A percentile compares a stretch with the other conserved stretches of the same genome.
phyloP scores from a whole-genome alignment of 2,329 filamentous ascomycete genomes.

The Aspergillus sclerotialis region DNA sequence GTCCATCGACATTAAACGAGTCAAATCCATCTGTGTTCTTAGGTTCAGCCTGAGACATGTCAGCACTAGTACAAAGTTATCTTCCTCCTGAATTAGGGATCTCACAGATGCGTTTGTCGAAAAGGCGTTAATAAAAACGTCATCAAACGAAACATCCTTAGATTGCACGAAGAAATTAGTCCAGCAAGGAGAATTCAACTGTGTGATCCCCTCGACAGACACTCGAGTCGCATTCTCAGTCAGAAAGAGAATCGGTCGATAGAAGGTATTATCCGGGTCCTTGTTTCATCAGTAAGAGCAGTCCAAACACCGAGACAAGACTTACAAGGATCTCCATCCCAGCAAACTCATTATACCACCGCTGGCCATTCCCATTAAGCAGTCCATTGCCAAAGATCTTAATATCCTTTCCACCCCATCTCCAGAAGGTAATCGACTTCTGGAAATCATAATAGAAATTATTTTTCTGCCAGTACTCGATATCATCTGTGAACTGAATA shows the following conservation, averaged over 20 bases:
- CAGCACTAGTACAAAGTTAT: too few relatives aligned
- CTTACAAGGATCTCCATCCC: slow-evolving; percentile 31
- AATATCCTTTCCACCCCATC: slow-evolving; percentile 57
- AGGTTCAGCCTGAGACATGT: slow-evolving; percentile 34
- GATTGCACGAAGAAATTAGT: slow-evolving; percentile 56
- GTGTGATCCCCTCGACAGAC: slow-evolving; percentile 50
- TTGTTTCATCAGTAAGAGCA: slow-evolving; percentile 7
- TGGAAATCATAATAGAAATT: slow-evolving; percentile 47
- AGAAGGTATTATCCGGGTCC: slow-evolving; percentile 49
- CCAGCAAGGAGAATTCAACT: slow-evolving; percentile 58
- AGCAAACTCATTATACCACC: slow-evolving; percentile 46
- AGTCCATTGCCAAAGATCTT: slow-evolving; percentile 53
- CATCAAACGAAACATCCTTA: slow-evolving; percentile 48
- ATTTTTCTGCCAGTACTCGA: slow-evolving; percentile 44
- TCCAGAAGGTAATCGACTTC: slow-evolving; percentile 55
- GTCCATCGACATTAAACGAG: slow-evolving; percentile 49
- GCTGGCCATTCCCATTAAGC: slow-evolving; percentile 50
- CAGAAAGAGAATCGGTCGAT: slow-evolving; percentile 55
- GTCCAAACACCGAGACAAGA: not conserved
- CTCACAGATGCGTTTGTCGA: slow-evolving; percentile 41
- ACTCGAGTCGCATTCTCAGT: slow-evolving; percentile 56
- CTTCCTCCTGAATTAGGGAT: too few relatives aligned
- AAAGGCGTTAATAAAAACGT: slow-evolving; percentile 49
- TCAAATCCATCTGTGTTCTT: slow-evolving; percentile 61
- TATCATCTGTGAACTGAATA: slow-evolving; percentile 40